phyloP scores from a whole-genome alignment of 2,329 filamentous ascomycete species.

The Clonostachys sp. region DNA sequence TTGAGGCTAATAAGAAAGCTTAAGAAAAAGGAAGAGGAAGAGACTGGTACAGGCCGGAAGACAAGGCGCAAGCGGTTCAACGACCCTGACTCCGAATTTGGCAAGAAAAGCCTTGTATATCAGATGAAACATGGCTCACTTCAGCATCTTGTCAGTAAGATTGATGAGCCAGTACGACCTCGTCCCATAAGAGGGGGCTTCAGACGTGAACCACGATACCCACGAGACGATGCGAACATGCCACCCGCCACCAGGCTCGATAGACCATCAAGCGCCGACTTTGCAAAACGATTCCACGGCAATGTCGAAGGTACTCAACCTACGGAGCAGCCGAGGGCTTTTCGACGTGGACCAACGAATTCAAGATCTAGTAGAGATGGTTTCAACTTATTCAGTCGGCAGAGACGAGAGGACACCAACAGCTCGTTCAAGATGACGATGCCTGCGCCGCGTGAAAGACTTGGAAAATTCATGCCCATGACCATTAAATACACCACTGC shows the following conservation, averaged over 20 bases:
- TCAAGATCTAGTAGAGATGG: not conserved
- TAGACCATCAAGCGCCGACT: no score
- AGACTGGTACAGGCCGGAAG: slow-evolving; percentile 27
- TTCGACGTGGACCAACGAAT: not conserved
- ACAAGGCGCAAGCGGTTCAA: slow-evolving; percentile 47
- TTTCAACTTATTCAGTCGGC: no score
- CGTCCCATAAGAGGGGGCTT: not conserved
- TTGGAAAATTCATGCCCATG: slow-evolving; percentile 26
- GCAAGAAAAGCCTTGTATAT: slow-evolving; percentile 52
- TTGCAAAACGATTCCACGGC: no score
- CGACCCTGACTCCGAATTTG: slow-evolving; percentile 42
- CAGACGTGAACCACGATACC: not conserved
- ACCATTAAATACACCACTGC: slow-evolving; percentile 65
- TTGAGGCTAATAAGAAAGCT: slow-evolving; percentile 44
- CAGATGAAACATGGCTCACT: slow-evolving; percentile 42
- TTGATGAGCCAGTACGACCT: slow-evolving; percentile 5
- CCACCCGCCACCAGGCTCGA: not conserved
- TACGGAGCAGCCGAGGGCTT: not conserved
- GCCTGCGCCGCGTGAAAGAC: slow-evolving; percentile 9
- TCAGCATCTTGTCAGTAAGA: slow-evolving; percentile 16
- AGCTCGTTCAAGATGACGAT: not conserved
- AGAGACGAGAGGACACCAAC: not conserved
- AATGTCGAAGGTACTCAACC: no score
- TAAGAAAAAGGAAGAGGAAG: slow-evolving; percentile 22
- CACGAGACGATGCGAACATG: not conserved